These are phyloP conservation scores for Citrullus mucosospermus DNA, from an alignment of 306 rosid genomes.

Conservation along the genomic window DNA sequence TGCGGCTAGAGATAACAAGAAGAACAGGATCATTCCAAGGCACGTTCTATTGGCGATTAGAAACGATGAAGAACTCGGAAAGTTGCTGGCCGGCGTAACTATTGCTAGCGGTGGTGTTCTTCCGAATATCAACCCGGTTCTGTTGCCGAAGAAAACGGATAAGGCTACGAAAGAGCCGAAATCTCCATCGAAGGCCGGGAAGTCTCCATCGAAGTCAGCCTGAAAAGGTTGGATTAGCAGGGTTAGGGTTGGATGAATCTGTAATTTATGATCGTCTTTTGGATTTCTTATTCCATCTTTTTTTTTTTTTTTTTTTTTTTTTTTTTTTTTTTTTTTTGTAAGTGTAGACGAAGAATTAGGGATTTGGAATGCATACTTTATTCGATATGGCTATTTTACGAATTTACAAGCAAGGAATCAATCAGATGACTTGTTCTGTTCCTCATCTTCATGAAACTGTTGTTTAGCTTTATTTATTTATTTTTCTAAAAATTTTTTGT, in stretches of 20 bases:
- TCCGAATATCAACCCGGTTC: conserved; percentile 26
- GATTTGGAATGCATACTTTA: neutral
- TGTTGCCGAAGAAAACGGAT: conserved; percentile 24
- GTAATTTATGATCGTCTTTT: neutral
- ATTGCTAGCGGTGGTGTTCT: conserved; percentile 32
- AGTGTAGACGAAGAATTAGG: neutral
- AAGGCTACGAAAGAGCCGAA: neutral
- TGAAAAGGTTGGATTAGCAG: neutral
- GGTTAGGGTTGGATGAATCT: neutral
- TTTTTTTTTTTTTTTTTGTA: neutral
- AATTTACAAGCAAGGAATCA: neutral
- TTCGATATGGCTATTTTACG: neutral
- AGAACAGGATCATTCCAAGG: conserved; percentile 26
- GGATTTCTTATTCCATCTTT: neutral
- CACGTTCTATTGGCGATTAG: conserved; percentile 27
- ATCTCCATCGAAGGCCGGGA: conserved; percentile 8
- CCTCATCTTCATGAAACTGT: neutral
- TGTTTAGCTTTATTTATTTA: too few species aligned
- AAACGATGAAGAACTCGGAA: conserved; percentile 31
- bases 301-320: neutral
- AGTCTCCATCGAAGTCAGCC: conserved; percentile 15
- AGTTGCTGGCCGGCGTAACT: conserved; percentile 24
- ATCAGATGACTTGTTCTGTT: neutral
- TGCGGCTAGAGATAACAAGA: conserved; percentile 33
- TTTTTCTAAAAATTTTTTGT: too few species aligned